A percentile compares a stretch with the other conserved stretches of the same genome.
phyloP scores from a whole-genome alignment of 1,284 basidiomycete genomes.

The Grifola frondosa region DNA sequence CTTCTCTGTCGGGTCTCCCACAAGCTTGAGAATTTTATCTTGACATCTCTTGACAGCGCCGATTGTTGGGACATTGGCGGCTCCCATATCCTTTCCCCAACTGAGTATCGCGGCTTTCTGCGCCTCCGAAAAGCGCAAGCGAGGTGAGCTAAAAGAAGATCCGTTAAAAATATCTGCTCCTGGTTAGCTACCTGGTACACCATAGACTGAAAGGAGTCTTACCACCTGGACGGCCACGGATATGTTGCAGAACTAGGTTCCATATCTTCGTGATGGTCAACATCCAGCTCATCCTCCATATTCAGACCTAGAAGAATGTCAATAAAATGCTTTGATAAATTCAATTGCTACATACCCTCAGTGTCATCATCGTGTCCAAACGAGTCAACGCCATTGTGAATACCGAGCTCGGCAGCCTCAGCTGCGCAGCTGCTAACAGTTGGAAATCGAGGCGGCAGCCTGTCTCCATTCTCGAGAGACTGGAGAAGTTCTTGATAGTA shows the following conservation, averaged over 20 bases:
- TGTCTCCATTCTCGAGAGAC: background rate
- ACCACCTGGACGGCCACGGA: constrained; percentile 18
- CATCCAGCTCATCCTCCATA: background rate
- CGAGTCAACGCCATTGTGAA: background rate
- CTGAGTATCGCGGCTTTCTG: constrained; percentile 29
- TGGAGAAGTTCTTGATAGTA: constrained; percentile 1
- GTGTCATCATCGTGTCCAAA: background rate
- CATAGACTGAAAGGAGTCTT: background rate
- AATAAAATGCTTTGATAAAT: background rate
- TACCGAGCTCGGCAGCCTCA: background rate
- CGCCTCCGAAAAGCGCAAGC: constrained; percentile 24
- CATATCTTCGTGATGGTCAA: background rate
- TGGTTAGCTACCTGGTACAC: background rate
- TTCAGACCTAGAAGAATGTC: background rate
- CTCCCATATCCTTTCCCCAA: constrained; percentile 29
- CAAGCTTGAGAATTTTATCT: constrained; percentile 6
- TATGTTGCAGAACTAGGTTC: constrained; percentile 6
- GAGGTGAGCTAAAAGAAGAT: constrained; percentile 30
- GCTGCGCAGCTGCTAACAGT: background rate
- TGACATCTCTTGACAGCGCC: constrained; percentile 16
- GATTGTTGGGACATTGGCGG: constrained; percentile 24
- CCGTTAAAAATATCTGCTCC: constrained; percentile 22
- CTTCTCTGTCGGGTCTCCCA: constrained; percentile 22
- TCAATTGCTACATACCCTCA: background rate
- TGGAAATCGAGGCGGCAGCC: background rate